Percentiles rank a stretch among this genome's conserved stretches.
Evolutionary conservation across 2,329 filamentous ascomycete genomes (phyloP).

Genomic region (Arthrobotrys entomopaga): DNA sequence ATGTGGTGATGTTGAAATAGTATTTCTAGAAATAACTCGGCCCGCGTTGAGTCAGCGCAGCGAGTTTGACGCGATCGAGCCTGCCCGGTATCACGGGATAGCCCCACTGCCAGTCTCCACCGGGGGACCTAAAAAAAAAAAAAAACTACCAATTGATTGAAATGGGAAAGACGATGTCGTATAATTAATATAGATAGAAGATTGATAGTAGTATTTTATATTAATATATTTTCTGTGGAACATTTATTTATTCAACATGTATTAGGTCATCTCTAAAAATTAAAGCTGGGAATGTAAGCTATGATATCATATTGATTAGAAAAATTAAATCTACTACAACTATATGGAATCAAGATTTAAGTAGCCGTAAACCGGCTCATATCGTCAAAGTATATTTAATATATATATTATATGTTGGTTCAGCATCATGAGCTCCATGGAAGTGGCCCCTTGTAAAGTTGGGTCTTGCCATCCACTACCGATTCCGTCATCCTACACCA

Average conservation of each 20-base stretch:
- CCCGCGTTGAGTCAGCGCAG: constrained; percentile 32
- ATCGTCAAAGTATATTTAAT: too few relatives aligned
- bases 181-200: too few relatives aligned
- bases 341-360: neutral
- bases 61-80: constrained; percentile 12
- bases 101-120: neutral
- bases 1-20: neutral
- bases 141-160: too few relatives aligned
- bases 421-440: constrained; percentile 45
- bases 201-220: too few relatives aligned
- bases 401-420: too few relatives aligned
- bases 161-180: too few relatives aligned
- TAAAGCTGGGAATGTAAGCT: neutral
- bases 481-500: constrained; percentile 46
- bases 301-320: neutral
- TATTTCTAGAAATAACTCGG: neutral
- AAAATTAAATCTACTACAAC: constrained; percentile 1
- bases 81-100: constrained; percentile 29
- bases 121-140: too few relatives aligned
- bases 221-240: too few relatives aligned
- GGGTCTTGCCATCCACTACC: constrained; percentile 49
- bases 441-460: constrained; percentile 45
- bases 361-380: too few relatives aligned
- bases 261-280: neutral
- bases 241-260: too few relatives aligned